Conservation (phyloP, 1,284 basidiomycete species). For the Schizopora paradoxa region DNA sequence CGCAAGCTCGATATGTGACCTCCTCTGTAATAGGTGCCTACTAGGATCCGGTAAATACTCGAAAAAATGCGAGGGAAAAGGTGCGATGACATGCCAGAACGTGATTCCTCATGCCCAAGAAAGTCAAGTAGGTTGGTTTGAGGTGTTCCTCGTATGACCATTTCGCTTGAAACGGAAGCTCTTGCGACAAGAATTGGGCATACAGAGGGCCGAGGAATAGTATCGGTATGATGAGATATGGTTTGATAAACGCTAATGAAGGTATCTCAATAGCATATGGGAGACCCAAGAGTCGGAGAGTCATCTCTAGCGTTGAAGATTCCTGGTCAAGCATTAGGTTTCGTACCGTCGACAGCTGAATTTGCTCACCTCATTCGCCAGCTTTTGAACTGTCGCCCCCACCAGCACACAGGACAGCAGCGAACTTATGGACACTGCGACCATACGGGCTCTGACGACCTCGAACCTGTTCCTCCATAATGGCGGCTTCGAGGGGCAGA, state of each 20-base stretch:
- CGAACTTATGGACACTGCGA: constrained; percentile 55
- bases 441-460: constrained; percentile 65
- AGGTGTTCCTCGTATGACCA: constrained; percentile 44
- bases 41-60: constrained; percentile 1
- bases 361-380: constrained; percentile 21
- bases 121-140: constrained; percentile 38
- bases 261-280: constrained; percentile 22
- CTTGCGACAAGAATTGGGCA: constrained; percentile 46
- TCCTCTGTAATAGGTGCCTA: constrained; percentile 93
- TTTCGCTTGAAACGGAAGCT: constrained; percentile 58
- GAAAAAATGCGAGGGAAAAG: constrained; percentile 3
- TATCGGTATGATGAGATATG: constrained; percentile 68
- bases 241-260: constrained; percentile 29
- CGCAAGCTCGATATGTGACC: constrained; percentile 84
- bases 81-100: constrained; percentile 46
- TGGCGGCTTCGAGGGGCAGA: constrained; percentile 9
- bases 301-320: constrained; percentile 17
- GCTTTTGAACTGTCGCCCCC: constrained; percentile 32
- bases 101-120: constrained; percentile 72
- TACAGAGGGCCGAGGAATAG: constrained; percentile 87
- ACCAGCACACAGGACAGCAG: constrained; percentile 44
- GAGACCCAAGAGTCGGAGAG: constrained; percentile 29
- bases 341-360: constrained; percentile 28
- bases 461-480: constrained; percentile 65
- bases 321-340: constrained; percentile 8